These are phyloP conservation scores for Atalantia buxifolia DNA, from an alignment of 345 rosid genomes.

Conservation along the genomic window DNA sequence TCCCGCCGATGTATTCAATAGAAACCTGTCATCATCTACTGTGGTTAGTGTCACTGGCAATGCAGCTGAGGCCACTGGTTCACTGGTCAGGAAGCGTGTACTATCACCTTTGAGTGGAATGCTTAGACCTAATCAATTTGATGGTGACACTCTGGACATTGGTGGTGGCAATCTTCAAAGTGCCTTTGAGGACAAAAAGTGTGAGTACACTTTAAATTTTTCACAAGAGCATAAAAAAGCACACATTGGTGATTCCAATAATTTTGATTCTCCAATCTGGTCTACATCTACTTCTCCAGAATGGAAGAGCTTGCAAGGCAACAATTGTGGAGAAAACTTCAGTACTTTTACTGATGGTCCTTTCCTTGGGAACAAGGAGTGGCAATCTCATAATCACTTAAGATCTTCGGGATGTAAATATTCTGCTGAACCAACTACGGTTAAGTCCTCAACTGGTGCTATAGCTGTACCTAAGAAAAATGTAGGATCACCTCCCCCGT, in stretches of 20 bases:
- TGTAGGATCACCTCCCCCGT: slow-evolving; percentile 36
- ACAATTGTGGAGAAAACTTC: slow-evolving; percentile 15
- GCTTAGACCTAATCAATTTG: slow-evolving; percentile 38
- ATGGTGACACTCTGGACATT: slow-evolving; percentile 40
- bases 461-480: slow-evolving; percentile 38
- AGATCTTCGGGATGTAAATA: slow-evolving; percentile 20
- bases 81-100: slow-evolving; percentile 50
- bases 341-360: slow-evolving; percentile 41
- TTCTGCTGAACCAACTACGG: slow-evolving; percentile 25
- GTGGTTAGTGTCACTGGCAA: slow-evolving; percentile 21
- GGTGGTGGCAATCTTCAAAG: slow-evolving; percentile 27
- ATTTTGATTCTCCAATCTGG: slow-evolving; percentile 16
- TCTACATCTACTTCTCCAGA: slow-evolving; percentile 19
- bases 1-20: slow-evolving; percentile 20
- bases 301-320: slow-evolving; percentile 20
- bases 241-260: slow-evolving; percentile 31
- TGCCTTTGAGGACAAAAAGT: slow-evolving; percentile 17
- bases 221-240: slow-evolving; percentile 58
- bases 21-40: slow-evolving; percentile 27
- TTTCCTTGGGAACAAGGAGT: slow-evolving; percentile 26
- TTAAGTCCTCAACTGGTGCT: slow-evolving; percentile 26
- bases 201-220: slow-evolving; percentile 14
- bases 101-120: slow-evolving; percentile 49
- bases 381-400: slow-evolving; percentile 6
- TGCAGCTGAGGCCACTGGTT: slow-evolving; percentile 35